These are phyloP conservation scores for Beauveria varroae DNA, from an alignment of 2,329 filamentous ascomycete genomes.

Conservation along the genomic window DNA sequence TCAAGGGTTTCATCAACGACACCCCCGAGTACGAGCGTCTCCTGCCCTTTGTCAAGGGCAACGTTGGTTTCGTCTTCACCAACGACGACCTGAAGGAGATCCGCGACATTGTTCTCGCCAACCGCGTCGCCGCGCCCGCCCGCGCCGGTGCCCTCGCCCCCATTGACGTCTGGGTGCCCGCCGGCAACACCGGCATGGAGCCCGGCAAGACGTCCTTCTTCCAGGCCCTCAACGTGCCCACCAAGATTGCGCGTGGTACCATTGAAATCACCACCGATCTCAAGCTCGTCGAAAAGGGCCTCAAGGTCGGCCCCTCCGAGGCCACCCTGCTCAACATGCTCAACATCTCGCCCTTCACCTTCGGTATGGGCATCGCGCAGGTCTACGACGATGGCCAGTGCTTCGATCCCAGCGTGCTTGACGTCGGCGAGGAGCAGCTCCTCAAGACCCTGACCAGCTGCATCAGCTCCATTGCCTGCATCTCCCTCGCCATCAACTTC, in stretches of 20 bases:
- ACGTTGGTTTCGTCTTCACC: constrained; percentile 99
- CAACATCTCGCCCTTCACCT: constrained; percentile 99
- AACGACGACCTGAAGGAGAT: constrained; percentile 87
- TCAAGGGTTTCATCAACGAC: constrained; percentile 89
- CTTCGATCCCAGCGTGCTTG: constrained; percentile 78
- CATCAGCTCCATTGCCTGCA: constrained; percentile 77
- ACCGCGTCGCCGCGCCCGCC: constrained; percentile 95
- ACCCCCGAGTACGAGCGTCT: constrained; percentile 97
- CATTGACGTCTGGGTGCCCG: constrained; percentile 86
- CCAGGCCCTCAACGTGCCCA: constrained; percentile 99
- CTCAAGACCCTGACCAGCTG: constrained; percentile 73
- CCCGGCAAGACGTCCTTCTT: constrained; percentile 99
- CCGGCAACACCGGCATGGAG: constrained; percentile 99
- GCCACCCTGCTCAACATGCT: constrained; percentile 99
- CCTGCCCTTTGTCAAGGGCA: constrained; percentile 91
- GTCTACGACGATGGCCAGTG: constrained; percentile 97
- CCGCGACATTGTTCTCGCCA: constrained; percentile 89
- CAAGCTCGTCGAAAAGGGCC: constrained; percentile 89
- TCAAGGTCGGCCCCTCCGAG: constrained; percentile 97
- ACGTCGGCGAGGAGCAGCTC: constrained; percentile 92
- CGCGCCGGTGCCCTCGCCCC: constrained; percentile 97
- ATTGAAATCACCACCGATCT: constrained; percentile 99
- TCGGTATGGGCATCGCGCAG: constrained; percentile 93
- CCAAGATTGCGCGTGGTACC: constrained; percentile 99
- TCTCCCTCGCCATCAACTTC: constrained; percentile 91